Conservation (phyloP, 345 rosid genomes). For the Kandelia obovata region DNA sequence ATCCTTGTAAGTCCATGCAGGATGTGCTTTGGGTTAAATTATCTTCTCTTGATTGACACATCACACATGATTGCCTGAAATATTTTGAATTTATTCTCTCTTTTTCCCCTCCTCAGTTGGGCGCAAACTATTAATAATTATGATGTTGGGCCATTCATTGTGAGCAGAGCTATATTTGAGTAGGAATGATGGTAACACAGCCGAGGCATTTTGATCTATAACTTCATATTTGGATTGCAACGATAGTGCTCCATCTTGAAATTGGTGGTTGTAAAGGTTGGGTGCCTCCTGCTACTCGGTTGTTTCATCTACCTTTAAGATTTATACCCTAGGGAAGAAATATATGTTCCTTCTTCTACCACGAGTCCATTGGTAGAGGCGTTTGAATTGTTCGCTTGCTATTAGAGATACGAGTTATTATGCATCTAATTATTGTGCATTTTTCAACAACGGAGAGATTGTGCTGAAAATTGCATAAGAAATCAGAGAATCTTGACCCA, state of each 20-base stretch:
- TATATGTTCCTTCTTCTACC: neutral
- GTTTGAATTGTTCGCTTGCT: no score
- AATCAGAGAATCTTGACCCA: no score
- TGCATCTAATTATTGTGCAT: no score
- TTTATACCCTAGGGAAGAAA: neutral
- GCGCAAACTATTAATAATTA: neutral
- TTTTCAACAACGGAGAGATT: no score
- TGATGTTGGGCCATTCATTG: conserved; percentile 2
- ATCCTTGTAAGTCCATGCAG: no score
- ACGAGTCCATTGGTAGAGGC: no score
- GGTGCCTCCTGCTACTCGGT: neutral
- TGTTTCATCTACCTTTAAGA: no score
- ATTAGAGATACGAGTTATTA: no score
- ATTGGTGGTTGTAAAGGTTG: conserved; percentile 1
- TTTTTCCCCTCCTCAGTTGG: neutral
- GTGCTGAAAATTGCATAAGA: no score
- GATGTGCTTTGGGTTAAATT: neutral
- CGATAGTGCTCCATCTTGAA: neutral
- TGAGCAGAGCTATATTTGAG: neutral
- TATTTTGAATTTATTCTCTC: neutral
- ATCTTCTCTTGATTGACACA: neutral
- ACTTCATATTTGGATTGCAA: neutral
- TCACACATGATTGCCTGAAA: no score
- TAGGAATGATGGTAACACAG: neutral
- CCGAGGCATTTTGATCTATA: neutral